phyloP scores from a whole-genome alignment of 352 stramenopile genomes.

The Phytophthora tentaculata region DNA sequence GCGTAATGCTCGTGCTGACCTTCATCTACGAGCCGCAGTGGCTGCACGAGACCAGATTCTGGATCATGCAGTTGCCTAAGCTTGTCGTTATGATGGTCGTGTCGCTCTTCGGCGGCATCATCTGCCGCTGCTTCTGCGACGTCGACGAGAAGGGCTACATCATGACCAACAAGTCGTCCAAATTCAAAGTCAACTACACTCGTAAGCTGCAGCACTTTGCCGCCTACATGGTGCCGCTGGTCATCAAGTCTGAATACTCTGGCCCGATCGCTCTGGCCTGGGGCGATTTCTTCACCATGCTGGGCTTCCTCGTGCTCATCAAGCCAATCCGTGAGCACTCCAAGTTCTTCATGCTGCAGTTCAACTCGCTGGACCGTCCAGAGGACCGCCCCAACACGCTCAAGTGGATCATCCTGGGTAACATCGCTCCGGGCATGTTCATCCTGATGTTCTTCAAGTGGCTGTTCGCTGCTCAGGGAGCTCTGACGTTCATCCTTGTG shows the following conservation, averaged over 20 bases:
- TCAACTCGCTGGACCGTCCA: conserved; percentile 88
- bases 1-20: conserved; percentile 63
- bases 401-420: conserved; percentile 87
- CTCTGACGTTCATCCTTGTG: conserved; percentile 77
- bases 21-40: conserved; percentile 61
- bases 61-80: conserved; percentile 72
- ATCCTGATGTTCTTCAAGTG: conserved; percentile 90
- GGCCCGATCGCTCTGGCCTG: conserved; percentile 40
- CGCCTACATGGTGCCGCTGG: conserved; percentile 82
- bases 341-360: conserved; percentile 90
- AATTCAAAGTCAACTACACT: conserved; percentile 91
- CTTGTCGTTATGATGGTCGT: conserved; percentile 78
- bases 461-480: conserved; percentile 63
- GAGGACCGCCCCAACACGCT: conserved; percentile 87
- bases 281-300: conserved; percentile 84
- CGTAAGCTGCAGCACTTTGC: conserved; percentile 87
- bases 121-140: conserved; percentile 81
- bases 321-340: conserved; percentile 82
- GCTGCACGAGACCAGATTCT: conserved; percentile 56
- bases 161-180: conserved; percentile 84
- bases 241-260: conserved; percentile 53
- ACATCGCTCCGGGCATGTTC: conserved; percentile 69
- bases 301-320: conserved; percentile 86
- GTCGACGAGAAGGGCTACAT: conserved; percentile 87
- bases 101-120: conserved; percentile 69